These are phyloP conservation scores for Colletotrichum somersetense DNA, from an alignment of 2,329 filamentous ascomycete species.

Conservation along the genomic window DNA sequence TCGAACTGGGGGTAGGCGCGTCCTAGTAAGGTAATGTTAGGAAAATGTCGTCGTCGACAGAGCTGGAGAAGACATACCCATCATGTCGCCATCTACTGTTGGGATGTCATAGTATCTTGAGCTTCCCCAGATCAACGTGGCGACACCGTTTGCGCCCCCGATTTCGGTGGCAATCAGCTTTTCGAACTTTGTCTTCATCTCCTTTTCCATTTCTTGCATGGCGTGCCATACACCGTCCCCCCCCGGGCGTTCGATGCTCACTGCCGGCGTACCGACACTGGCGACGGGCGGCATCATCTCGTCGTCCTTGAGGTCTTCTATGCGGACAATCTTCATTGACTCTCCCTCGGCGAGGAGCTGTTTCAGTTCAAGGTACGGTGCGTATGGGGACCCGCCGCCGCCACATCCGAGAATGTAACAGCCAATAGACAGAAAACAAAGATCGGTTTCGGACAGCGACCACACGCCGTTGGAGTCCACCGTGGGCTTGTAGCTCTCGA, in stretches of 20 bases:
- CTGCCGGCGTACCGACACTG: constrained; percentile 44
- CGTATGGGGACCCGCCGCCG: constrained; percentile 45
- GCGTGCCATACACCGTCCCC: constrained; percentile 42
- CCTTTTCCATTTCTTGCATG: constrained; percentile 36
- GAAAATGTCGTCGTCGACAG: constrained; percentile 45
- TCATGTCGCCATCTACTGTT: constrained; percentile 54
- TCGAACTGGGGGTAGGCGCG: constrained; percentile 48
- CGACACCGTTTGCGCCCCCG: constrained; percentile 66
- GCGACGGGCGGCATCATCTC: constrained; percentile 44
- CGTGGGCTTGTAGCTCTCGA: constrained; percentile 33
- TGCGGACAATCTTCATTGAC: constrained; percentile 42
- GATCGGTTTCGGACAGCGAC: constrained; percentile 44
- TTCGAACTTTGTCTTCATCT: constrained; percentile 30
- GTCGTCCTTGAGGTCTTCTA: constrained; percentile 43
- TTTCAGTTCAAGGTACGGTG: constrained; percentile 43
- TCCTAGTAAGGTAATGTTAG: constrained; percentile 27
- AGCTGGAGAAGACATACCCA: constrained; percentile 46
- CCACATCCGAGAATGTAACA: constrained; percentile 46
- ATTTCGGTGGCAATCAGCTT: constrained; percentile 53
- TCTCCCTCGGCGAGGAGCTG: constrained; percentile 43
- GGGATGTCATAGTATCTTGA: constrained; percentile 52
- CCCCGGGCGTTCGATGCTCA: constrained; percentile 43
- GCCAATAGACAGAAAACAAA: constrained; percentile 45
- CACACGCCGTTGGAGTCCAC: constrained; percentile 39
- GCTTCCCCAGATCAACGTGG: constrained; percentile 54